A percentile compares a stretch with the other conserved stretches of the same genome.
Conservation (phyloP, 768 basidiomycete species). For the Daedaleopsis sinensis region DNA sequence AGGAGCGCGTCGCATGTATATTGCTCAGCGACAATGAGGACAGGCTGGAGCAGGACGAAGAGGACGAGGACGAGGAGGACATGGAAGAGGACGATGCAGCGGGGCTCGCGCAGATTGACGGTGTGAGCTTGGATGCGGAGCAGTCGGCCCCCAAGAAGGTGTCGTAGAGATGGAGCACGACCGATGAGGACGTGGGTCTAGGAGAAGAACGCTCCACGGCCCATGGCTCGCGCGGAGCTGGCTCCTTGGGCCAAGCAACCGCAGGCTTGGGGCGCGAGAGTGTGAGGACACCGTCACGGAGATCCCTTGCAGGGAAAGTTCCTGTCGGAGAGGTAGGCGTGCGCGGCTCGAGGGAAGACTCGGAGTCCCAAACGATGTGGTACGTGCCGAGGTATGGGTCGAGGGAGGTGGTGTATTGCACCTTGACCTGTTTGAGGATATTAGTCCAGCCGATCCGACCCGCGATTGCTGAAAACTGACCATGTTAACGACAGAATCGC, state of each 20-base stretch:
- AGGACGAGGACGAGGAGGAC: not conserved
- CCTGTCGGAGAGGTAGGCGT: not conserved
- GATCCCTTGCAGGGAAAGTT: constrained; percentile 10
- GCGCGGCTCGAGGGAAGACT: constrained; percentile 16
- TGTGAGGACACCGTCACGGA: constrained; percentile 12
- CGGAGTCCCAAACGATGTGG: constrained; percentile 22
- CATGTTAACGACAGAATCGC: not conserved
- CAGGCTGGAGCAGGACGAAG: not conserved
- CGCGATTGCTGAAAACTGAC: not conserved
- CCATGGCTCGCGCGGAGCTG: not conserved
- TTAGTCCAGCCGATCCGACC: not conserved
- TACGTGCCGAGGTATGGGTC: constrained; percentile 22
- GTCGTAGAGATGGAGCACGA: constrained; percentile 14
- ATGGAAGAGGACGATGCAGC: not conserved
- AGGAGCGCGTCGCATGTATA: constrained; percentile 1
- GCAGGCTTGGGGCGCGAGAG: constrained; percentile 10
- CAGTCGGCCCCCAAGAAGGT: constrained; percentile 16
- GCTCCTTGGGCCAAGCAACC: constrained; percentile 18
- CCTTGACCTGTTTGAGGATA: constrained; percentile 2
- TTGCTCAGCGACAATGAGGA: not conserved
- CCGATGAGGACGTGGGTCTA: not conserved
- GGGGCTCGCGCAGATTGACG: constrained; percentile 1
- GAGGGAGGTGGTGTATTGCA: constrained; percentile 4
- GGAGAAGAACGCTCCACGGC: not conserved
- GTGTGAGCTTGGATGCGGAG: constrained; percentile 11